Conservation (phyloP, 805 yeast species). For the Kodamaea nitidulidarum region DNA sequence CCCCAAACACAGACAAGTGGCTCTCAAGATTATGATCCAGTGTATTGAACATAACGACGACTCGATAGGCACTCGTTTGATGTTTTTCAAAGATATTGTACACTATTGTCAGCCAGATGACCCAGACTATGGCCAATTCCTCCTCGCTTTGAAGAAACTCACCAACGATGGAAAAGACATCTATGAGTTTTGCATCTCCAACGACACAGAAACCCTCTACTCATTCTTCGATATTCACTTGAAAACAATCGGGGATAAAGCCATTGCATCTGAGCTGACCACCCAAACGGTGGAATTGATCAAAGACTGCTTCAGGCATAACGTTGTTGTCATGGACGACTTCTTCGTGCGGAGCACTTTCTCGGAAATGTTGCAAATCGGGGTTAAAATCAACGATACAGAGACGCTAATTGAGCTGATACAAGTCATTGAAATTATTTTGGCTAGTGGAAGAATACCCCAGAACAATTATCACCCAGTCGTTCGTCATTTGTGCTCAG, state of each 20-base stretch:
- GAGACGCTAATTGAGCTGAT: slow-evolving; percentile 27
- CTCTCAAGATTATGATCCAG: slow-evolving; percentile 47
- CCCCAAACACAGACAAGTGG: slow-evolving; percentile 36
- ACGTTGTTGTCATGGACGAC: slow-evolving; percentile 43
- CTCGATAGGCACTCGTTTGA: slow-evolving; percentile 45
- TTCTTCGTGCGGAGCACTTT: slow-evolving; percentile 28
- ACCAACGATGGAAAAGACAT: slow-evolving; percentile 53
- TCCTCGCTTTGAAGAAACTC: slow-evolving; percentile 43
- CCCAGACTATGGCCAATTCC: slow-evolving; percentile 48
- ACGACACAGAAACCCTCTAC: slow-evolving; percentile 25
- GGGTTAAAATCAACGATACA: slow-evolving; percentile 5
- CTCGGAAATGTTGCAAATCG: slow-evolving; percentile 29
- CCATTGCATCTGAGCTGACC: slow-evolving; percentile 14
- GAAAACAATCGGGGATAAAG: not conserved
- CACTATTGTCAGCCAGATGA: slow-evolving; percentile 40
- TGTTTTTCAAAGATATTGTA: slow-evolving; percentile 59
- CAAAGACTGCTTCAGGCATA: slow-evolving; percentile 45
- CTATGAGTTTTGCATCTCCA: slow-evolving; percentile 47
- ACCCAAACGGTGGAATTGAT: slow-evolving; percentile 29
- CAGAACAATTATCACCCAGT: slow-evolving; percentile 29
- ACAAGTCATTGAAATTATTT: slow-evolving; percentile 24
- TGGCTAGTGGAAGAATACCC: slow-evolving; percentile 48
- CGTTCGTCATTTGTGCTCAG: slow-evolving; percentile 45
- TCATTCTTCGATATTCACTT: slow-evolving; percentile 12
- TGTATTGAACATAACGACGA: slow-evolving; percentile 56